These are phyloP conservation scores for Akanthomyces muscarius DNA, from an alignment of 2,329 filamentous ascomycete genomes.

Conservation along the genomic window DNA sequence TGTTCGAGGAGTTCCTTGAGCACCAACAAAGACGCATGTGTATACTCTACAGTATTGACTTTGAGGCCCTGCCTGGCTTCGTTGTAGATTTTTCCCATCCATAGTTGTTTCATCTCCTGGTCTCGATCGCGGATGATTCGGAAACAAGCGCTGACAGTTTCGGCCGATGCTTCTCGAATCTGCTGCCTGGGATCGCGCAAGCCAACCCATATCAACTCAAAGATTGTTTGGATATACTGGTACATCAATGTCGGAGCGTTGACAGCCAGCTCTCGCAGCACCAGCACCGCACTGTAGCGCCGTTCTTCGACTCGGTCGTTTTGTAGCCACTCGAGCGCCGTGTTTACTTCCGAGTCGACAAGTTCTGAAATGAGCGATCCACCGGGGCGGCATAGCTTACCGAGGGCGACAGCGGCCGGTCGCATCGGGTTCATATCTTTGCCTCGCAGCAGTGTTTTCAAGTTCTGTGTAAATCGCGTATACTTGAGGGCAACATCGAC, in stretches of 20 bases:
- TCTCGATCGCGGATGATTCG: slow-evolving; percentile 94
- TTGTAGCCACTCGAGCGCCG: slow-evolving; percentile 93
- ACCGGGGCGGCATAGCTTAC: slow-evolving; percentile 85
- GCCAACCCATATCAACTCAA: slow-evolving; percentile 94
- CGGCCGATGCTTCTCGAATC: slow-evolving; percentile 86
- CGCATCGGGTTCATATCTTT: slow-evolving; percentile 91
- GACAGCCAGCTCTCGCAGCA: slow-evolving; percentile 83
- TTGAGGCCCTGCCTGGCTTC: slow-evolving; percentile 78
- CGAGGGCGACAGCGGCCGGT: slow-evolving; percentile 81
- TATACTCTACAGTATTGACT: slow-evolving; percentile 75
- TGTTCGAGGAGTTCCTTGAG: slow-evolving; percentile 90
- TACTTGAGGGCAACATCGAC: slow-evolving; percentile 92
- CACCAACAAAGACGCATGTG: slow-evolving; percentile 91
- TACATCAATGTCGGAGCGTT: slow-evolving; percentile 96
- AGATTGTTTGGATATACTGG: slow-evolving; percentile 88
- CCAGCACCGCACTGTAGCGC: slow-evolving; percentile 86
- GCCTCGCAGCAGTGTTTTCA: slow-evolving; percentile 81
- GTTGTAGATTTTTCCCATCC: slow-evolving; percentile 87
- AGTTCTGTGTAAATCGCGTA: slow-evolving; percentile 86
- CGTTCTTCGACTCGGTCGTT: slow-evolving; percentile 91
- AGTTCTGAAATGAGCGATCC: slow-evolving; percentile 92
- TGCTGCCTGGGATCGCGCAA: slow-evolving; percentile 84
- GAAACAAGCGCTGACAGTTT: slow-evolving; percentile 92
- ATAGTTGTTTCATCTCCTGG: slow-evolving; percentile 76
- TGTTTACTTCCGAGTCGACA: slow-evolving; percentile 95